Conservation (phyloP, 495 filamentous ascomycete species). For the Collariella sp. region DNA sequence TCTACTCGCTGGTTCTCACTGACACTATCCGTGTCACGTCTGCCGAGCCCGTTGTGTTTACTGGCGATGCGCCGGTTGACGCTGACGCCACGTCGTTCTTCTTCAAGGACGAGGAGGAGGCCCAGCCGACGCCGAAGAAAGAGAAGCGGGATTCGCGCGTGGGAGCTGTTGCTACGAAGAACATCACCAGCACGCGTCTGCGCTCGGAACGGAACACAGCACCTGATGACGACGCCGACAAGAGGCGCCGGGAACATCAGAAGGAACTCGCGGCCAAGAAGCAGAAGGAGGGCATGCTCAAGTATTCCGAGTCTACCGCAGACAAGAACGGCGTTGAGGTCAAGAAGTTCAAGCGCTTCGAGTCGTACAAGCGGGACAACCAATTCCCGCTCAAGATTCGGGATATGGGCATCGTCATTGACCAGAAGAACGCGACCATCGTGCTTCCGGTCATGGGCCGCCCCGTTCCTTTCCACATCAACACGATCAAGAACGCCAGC, state of each 20-base stretch:
- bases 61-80: constrained; percentile 81
- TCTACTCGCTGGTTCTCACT: constrained; percentile 79
- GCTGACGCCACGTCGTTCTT: constrained; percentile 92
- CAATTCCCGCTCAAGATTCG: constrained; percentile 77
- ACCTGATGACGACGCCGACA: constrained; percentile 82
- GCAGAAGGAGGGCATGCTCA: constrained; percentile 74
- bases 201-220: constrained; percentile 82
- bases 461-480: constrained; percentile 97
- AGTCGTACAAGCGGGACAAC: constrained; percentile 97
- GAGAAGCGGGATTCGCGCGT: constrained; percentile 73
- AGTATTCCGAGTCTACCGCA: constrained; percentile 70
- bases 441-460: constrained; percentile 95
- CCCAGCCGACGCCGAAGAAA: constrained; percentile 58
- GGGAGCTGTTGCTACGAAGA: constrained; percentile 76
- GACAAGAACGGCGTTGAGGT: constrained; percentile 82
- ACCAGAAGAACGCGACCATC: constrained; percentile 80
- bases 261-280: constrained; percentile 82
- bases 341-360: constrained; percentile 97
- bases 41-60: constrained; percentile 77
- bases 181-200: constrained; percentile 87
- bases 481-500: constrained; percentile 96
- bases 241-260: constrained; percentile 81
- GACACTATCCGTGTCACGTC: constrained; percentile 85
- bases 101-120: constrained; percentile 86
- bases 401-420: constrained; percentile 80